These are phyloP conservation scores for Nemania serpens DNA, from an alignment of 2,329 filamentous ascomycete genomes.

Conservation along the genomic window DNA sequence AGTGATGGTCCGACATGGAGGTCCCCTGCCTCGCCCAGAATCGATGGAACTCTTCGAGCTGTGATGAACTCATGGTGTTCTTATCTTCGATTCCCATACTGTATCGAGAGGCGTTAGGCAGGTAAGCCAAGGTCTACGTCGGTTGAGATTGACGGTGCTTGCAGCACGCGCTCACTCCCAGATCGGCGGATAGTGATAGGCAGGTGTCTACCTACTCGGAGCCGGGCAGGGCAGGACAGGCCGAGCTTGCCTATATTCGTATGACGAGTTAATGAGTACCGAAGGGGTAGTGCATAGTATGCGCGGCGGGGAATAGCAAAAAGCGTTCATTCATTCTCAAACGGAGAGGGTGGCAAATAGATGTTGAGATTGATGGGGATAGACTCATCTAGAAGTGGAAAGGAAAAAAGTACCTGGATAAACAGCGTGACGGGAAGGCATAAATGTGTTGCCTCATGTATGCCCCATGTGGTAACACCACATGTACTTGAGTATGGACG, in stretches of 20 bases:
- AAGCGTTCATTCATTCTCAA: too few relatives aligned
- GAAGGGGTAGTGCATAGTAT: too few relatives aligned
- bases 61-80: slow-evolving; percentile 19
- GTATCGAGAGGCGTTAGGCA: not conserved
- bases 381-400: too few relatives aligned
- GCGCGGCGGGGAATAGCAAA: too few relatives aligned
- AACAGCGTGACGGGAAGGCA: too few relatives aligned
- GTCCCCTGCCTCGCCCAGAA: slow-evolving; percentile 18
- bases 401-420: too few relatives aligned
- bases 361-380: too few relatives aligned
- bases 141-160: not conserved
- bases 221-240: not conserved
- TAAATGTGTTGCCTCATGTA: too few relatives aligned
- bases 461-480: too few relatives aligned
- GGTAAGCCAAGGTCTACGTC: not conserved
- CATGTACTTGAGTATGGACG: too few relatives aligned
- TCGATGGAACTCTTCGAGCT: slow-evolving; percentile 1
- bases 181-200: not conserved
- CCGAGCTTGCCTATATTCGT: not conserved
- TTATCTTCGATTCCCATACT: not conserved
- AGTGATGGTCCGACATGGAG: slow-evolving; percentile 21
- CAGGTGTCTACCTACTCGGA: not conserved
- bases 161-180: not conserved
- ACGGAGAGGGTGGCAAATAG: too few relatives aligned
- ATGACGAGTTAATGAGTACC: not conserved